Conservation (phyloP, 2,329 filamentous ascomycete species). For the Myriosclerotinia curreyana region DNA sequence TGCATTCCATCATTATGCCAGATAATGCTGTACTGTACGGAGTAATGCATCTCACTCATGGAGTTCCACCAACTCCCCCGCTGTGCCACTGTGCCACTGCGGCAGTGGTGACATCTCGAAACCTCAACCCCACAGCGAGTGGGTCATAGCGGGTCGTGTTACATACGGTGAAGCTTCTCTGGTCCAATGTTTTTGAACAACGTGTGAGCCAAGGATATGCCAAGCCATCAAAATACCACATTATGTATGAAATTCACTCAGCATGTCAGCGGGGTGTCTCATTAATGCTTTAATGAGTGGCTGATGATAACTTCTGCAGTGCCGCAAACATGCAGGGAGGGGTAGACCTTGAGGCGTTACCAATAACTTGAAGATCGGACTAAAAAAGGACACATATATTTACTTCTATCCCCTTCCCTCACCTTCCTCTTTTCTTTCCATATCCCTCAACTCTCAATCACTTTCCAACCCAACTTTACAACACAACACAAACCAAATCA, state of each 20-base stretch:
- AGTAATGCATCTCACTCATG: too few species aligned
- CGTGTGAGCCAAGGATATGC: constrained; percentile 18
- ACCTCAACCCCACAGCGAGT: constrained; percentile 2
- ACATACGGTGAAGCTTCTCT: constrained; percentile 13
- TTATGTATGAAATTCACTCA: constrained; percentile 3
- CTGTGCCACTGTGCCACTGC: too few species aligned
- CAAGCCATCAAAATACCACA: not conserved
- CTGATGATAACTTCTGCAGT: constrained; percentile 4
- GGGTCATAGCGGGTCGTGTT: constrained; percentile 1
- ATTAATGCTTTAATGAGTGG: constrained; percentile 9
- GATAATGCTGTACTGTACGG: not conserved
- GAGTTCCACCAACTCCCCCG: constrained; percentile 3
- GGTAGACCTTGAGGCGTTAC: constrained; percentile 14
- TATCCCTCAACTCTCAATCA: constrained; percentile 2
- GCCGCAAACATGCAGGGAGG: constrained; percentile 9
- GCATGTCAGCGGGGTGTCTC: constrained; percentile 4
- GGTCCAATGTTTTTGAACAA: constrained; percentile 13
- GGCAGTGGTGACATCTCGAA: constrained; percentile 6
- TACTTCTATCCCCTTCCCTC: not conserved
- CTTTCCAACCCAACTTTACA: not conserved
- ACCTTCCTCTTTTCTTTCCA: not conserved
- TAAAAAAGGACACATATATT: constrained; percentile 15
- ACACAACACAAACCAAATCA: not conserved
- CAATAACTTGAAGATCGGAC: not conserved
- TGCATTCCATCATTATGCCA: constrained; percentile 4